phyloP scores from a whole-genome alignment of 345 rosid species.

The Boechera divaricarpa region DNA sequence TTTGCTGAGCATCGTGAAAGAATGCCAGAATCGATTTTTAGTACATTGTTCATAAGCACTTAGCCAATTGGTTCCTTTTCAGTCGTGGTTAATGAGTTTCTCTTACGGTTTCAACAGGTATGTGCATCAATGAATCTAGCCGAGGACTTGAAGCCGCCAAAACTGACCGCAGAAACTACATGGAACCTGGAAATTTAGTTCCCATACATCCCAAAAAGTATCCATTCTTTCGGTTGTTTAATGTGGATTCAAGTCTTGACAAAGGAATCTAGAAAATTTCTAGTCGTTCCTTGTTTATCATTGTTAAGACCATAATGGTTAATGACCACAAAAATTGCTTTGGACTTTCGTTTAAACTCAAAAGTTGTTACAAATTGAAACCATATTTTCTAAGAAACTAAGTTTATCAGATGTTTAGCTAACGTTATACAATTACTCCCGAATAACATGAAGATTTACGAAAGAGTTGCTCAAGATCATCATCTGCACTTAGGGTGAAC shows the following conservation, averaged over 20 bases:
- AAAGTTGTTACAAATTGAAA: no score
- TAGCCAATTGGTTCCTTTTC: neutral
- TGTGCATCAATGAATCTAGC: constrained; percentile 21
- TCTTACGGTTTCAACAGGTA: neutral
- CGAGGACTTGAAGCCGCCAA: constrained; percentile 10
- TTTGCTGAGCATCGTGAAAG: no score
- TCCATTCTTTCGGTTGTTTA: neutral
- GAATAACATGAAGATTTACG: no score
- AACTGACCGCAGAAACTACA: constrained; percentile 10
- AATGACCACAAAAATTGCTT: neutral
- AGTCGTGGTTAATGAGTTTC: neutral
- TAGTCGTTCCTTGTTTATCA: neutral
- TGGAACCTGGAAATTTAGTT: constrained; percentile 15
- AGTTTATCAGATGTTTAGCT: no score
- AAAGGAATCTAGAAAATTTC: neutral
- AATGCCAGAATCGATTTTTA: neutral
- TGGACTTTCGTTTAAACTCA: no score
- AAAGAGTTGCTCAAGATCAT: no score
- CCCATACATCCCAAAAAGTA: neutral
- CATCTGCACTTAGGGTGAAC: no score
- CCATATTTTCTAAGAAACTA: no score
- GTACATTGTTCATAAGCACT: neutral
- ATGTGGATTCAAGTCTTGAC: constrained; percentile 7
- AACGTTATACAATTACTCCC: no score
- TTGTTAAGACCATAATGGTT: neutral